Percentiles rank a stretch among this genome's conserved stretches.
Conservation (phyloP, 2,329 filamentous ascomycete species). For the Lecanicillium sp. region DNA sequence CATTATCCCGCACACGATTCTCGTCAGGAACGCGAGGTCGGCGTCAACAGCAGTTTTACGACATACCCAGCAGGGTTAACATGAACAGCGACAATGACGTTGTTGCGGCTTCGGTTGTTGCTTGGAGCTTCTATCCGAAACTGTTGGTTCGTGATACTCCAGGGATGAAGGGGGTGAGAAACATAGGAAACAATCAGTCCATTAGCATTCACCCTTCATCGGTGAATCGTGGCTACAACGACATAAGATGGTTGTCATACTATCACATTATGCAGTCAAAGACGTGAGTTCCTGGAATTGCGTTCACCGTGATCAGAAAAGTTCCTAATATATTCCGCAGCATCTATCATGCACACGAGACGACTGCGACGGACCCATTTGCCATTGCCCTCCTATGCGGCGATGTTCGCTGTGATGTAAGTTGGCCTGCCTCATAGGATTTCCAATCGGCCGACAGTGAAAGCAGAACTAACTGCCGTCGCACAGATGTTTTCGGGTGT, state of each 20-base stretch:
- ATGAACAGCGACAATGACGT: conserved; percentile 71
- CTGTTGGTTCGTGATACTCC: conserved; percentile 69
- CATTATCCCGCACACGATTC: conserved; percentile 61
- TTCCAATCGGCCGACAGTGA: not conserved
- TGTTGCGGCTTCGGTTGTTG: conserved; percentile 72
- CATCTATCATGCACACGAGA: conserved; percentile 86
- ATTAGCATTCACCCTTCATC: conserved; percentile 83
- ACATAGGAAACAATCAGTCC: conserved; percentile 85
- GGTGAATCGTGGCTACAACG: conserved; percentile 67
- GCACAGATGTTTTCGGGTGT: conserved; percentile 75
- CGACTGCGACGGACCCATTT: conserved; percentile 71
- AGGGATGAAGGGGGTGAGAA: conserved; percentile 70
- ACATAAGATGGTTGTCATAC: conserved; percentile 79
- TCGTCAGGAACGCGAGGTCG: conserved; percentile 40
- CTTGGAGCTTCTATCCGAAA: conserved; percentile 94
- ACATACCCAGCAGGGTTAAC: conserved; percentile 69
- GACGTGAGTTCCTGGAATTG: conserved; percentile 41
- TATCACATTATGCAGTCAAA: conserved; percentile 96
- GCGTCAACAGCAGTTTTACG: conserved; percentile 67
- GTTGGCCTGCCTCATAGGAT: conserved; percentile 13
- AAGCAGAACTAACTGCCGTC: conserved; percentile 2
- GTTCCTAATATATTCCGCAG: conserved; percentile 28
- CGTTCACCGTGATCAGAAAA: not conserved
- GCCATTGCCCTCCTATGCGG: conserved; percentile 79
- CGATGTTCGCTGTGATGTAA: conserved; percentile 77